Evolutionary conservation across 202 grass and related monocot species (phyloP), one percentile per base, ranked within the genome.

Genomic region (Brachypodium distachyon): DNA sequence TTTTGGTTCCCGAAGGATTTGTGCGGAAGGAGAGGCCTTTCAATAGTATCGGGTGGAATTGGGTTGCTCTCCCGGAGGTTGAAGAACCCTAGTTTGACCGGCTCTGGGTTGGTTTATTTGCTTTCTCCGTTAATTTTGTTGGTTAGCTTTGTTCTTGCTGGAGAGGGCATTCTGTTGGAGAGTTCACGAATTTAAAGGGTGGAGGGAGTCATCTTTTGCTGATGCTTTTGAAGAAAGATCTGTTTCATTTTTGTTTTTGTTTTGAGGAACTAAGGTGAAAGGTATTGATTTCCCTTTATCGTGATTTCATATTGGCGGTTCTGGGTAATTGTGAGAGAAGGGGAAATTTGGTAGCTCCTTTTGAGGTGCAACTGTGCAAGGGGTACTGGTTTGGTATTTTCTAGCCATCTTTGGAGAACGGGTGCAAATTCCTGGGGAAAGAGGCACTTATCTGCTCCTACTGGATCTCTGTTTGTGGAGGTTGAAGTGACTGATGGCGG

Each of bases 401-500:
- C 10, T 27, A 49, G 57, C 11, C 37, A 61, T 56, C 23, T 66
- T 73, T 76, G 38, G 80, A 58, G 80, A 58, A 39, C 38, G 37
- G 39, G 2, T 67, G 34, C 17, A 63, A 42, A 73, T 73, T 21
- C 1, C 39, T 12, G 33, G 4, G 41, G 62, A 40, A 61, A 31
- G 55, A 26, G 58, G 9, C 14, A 56, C 21, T 74, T 28, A 48
- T 26, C 29, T 28, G 33, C 18, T 77, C 42, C 32, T 58, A 55
- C 18, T 49, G 59, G 57, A 67, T 79, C 42, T 31, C 25, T 69
- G 9, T 69, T 49, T 32, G 27, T 2, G 28, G 26, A 5, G 18
- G 16, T 72, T 7, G 12, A 64, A 65, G 41, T 67, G 76, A 22
- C 28, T 8, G 18, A 85, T 80, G 83, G 69, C 50, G 12, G 83